phyloP scores from a whole-genome alignment of 768 basidiomycete species.

The Fistulinella prunicolor region DNA sequence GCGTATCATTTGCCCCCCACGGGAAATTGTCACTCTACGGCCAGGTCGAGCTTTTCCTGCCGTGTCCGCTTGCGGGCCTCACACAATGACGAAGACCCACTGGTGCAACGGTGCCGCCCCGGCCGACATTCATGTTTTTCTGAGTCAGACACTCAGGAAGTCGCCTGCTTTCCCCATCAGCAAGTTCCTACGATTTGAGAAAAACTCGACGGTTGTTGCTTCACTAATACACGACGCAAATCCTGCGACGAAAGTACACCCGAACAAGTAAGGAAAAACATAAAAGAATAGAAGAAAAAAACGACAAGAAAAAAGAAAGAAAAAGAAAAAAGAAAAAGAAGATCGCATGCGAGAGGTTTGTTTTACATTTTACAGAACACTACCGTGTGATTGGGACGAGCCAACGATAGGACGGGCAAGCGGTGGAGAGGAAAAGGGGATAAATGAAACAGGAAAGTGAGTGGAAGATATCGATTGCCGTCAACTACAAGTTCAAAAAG shows the following conservation, averaged over 20 bases:
- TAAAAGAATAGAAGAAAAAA: background rate
- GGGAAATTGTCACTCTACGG: too few species aligned
- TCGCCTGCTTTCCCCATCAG: too few species aligned
- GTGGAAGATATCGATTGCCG: background rate
- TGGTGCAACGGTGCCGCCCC: too few species aligned
- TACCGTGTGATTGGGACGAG: constrained; percentile 4
- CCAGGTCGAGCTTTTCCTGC: too few species aligned
- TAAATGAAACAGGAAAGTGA: constrained; percentile 1
- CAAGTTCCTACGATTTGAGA: too few species aligned
- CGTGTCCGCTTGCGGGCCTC: too few species aligned
- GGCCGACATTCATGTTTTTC: too few species aligned
- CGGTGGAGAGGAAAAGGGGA: background rate
- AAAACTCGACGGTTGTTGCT: background rate
- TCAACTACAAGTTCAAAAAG: background rate
- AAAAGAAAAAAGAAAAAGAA: background rate
- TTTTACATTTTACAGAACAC: constrained; percentile 22
- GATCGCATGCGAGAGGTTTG: constrained; percentile 4
- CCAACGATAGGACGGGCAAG: background rate
- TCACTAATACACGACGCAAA: constrained; percentile 12
- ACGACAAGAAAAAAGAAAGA: background rate
- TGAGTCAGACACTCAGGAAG: too few species aligned
- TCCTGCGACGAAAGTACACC: background rate
- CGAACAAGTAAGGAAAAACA: background rate
- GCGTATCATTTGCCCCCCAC: too few species aligned
- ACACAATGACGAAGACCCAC: too few species aligned